Conservation (phyloP, 164 flowering plant species). For the Kalanchoe fedtschenkoi region DNA sequence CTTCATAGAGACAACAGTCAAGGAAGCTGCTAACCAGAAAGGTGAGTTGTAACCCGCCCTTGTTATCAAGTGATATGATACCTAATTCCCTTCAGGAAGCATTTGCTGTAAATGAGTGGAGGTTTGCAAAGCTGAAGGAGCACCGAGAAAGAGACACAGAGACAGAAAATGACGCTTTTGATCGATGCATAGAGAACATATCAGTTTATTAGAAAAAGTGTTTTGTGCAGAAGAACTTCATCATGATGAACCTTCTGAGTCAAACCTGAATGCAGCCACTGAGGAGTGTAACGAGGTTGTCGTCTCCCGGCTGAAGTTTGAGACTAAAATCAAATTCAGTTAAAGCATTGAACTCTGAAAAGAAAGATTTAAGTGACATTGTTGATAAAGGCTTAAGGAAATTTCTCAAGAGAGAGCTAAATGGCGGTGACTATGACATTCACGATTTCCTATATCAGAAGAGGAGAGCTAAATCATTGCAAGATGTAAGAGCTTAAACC, state of each 20-base stretch:
- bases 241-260: conserved; percentile 20
- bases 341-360: conserved; percentile 35
- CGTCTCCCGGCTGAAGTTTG: conserved; percentile 29
- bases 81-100: conserved; percentile 55
- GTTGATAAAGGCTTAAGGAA: conserved; percentile 51
- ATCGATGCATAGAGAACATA: conserved; percentile 67
- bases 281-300: conserved; percentile 19
- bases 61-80: neutral
- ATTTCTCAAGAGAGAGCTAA: conserved; percentile 27
- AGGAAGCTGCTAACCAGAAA: conserved; percentile 76
- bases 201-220: conserved; percentile 61
- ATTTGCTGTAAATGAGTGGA: conserved; percentile 73
- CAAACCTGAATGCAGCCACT: conserved; percentile 11
- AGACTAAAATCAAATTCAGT: conserved; percentile 38
- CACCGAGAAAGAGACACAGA: conserved; percentile 54
- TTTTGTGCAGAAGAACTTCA: conserved; percentile 29
- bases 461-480: conserved; percentile 19
- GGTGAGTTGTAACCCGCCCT: conserved; percentile 20
- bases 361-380: conserved; percentile 32
- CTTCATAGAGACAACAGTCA: conserved; percentile 31
- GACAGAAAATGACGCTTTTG: conserved; percentile 87
- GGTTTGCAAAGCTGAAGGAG: conserved; percentile 81
- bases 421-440: conserved; percentile 14
- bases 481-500: conserved; percentile 26
- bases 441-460: conserved; percentile 16